A percentile compares a stretch with the other conserved stretches of the same genome.
phyloP scores from a whole-genome alignment of 495 filamentous ascomycete genomes.

The Pyrenopolyporus hunteri region DNA sequence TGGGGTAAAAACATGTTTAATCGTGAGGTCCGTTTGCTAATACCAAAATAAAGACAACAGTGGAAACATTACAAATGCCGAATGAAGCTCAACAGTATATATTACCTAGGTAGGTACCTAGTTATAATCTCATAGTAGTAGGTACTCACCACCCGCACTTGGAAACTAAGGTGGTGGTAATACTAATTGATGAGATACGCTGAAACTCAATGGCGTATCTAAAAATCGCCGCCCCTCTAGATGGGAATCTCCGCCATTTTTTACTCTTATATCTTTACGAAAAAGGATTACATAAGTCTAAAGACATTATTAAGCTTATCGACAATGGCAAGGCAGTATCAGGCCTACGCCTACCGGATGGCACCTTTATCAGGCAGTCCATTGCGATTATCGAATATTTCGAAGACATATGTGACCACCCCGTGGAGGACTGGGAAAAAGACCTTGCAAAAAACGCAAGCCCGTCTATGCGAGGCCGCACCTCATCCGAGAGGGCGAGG shows the following conservation, averaged over 20 bases:
- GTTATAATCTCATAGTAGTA: too few species aligned
- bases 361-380: slow-evolving; percentile 28
- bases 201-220: slow-evolving; percentile 12
- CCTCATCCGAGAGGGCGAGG: background rate
- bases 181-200: too few species aligned
- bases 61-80: too few species aligned
- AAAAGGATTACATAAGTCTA: slow-evolving; percentile 26
- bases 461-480: slow-evolving; percentile 23
- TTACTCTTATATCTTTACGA: slow-evolving; percentile 35
- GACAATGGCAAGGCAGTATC: too few species aligned
- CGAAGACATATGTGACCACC: slow-evolving; percentile 31
- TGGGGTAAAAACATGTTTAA: too few species aligned
- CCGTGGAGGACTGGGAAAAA: slow-evolving; percentile 15
- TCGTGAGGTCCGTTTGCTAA: too few species aligned
- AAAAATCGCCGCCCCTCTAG: slow-evolving; percentile 12
- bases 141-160: too few species aligned
- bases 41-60: too few species aligned
- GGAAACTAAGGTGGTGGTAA: too few species aligned
- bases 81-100: too few species aligned
- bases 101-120: too few species aligned
- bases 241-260: slow-evolving; percentile 23
- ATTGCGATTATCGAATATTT: slow-evolving; percentile 37
- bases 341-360: slow-evolving; percentile 29
- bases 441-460: slow-evolving; percentile 4
- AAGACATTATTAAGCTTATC: too few species aligned